These are phyloP conservation scores for Agarophyton chilense DNA, from an alignment of 23 red algal species.

Conservation along the genomic window DNA sequence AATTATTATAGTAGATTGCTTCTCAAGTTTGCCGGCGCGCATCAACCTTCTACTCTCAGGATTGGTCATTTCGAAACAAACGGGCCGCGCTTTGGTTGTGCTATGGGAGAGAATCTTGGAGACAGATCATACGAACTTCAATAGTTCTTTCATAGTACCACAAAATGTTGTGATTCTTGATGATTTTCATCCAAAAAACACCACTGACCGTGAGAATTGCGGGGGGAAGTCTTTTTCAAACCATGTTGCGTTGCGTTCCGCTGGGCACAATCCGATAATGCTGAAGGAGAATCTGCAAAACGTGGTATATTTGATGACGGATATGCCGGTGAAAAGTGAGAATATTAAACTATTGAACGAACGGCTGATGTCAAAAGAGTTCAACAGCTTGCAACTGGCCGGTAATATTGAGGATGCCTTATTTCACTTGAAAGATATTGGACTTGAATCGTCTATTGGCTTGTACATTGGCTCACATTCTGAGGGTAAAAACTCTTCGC, in stretches of 20 bases:
- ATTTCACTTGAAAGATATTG: not conserved
- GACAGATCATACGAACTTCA: not conserved
- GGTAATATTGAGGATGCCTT: not conserved
- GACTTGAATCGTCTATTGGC: constrained; percentile 17
- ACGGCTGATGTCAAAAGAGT: not conserved
- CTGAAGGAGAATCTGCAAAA: not conserved
- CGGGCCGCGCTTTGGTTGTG: constrained; percentile 41
- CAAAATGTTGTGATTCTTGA: not conserved
- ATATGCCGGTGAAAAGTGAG: not conserved
- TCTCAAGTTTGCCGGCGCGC: constrained; percentile 9
- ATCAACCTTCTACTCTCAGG: constrained; percentile 20
- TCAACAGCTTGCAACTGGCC: not conserved
- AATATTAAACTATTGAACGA: constrained; percentile 1
- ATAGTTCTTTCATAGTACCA: not conserved
- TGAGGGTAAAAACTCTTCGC: not conserved
- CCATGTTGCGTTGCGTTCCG: not conserved
- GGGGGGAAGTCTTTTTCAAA: not conserved
- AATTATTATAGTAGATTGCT: not conserved
- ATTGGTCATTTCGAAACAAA: constrained; percentile 57
- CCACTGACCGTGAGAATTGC: not conserved
- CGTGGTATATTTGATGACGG: constrained; percentile 5
- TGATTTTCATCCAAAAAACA: not conserved
- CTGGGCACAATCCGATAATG: not conserved
- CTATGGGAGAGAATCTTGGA: constrained; percentile 42
- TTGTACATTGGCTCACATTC: not conserved